Conservation (phyloP, 345 rosid genomes). For the Aquilaria sinensis region DNA sequence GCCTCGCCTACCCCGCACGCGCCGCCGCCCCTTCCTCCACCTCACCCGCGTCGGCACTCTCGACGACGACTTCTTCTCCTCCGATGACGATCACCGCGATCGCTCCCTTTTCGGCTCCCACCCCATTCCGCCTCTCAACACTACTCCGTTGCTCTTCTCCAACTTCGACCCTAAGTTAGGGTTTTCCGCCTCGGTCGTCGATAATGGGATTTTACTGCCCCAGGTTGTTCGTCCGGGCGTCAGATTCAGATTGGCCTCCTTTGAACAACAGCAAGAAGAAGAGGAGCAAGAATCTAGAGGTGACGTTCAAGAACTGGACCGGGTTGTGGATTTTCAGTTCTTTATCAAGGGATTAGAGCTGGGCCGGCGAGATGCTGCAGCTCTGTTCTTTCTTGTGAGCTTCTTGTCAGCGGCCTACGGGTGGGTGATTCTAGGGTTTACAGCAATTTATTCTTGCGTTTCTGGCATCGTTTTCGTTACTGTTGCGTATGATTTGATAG, state of each 20-base stretch:
- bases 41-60: slow-evolving; percentile 79
- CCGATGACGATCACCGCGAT: slow-evolving; percentile 51
- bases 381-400: slow-evolving; percentile 63
- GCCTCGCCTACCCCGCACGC: slow-evolving; percentile 17
- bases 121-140: slow-evolving; percentile 38
- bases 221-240: slow-evolving; percentile 54
- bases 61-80: slow-evolving; percentile 80
- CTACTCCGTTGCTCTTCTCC: slow-evolving; percentile 47
- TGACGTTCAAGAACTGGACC: slow-evolving; percentile 33
- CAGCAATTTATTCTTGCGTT: slow-evolving; percentile 76
- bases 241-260: slow-evolving; percentile 24
- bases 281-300: slow-evolving; percentile 18
- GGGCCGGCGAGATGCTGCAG: slow-evolving; percentile 63
- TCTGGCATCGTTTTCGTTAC: slow-evolving; percentile 67
- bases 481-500: slow-evolving; percentile 55
- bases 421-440: slow-evolving; percentile 86
- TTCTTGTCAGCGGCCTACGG: slow-evolving; percentile 87
- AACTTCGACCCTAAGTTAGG: slow-evolving; percentile 47
- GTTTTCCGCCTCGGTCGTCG: slow-evolving; percentile 40
- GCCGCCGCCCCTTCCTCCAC: slow-evolving; percentile 71
- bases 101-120: slow-evolving; percentile 37
- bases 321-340: slow-evolving; percentile 48
- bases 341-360: slow-evolving; percentile 63
- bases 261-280: slow-evolving; percentile 15
- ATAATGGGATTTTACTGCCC: slow-evolving; percentile 48